Evolutionary conservation across 257 asterid genomes (phyloP), one percentile per base, ranked within the genome.

Genomic region (Nicotiana attenuata): DNA sequence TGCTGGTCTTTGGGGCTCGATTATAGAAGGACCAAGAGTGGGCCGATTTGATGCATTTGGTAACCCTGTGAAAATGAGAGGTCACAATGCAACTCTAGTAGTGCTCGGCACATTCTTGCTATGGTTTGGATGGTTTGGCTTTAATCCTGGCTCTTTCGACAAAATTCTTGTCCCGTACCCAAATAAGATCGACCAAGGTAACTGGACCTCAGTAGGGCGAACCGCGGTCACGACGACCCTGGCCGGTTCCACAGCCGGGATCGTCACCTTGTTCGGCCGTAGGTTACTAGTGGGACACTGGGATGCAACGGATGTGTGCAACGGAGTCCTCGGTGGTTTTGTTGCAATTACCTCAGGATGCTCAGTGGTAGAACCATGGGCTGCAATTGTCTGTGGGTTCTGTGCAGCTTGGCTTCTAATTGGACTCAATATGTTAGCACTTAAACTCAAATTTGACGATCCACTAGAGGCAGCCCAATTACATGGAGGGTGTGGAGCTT

Each of bases 291-390:
- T 96, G 5, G 98, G 98, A 0, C 98, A 94, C 78, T 94, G 98
- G 98, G 91, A 92, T 85, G 97, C 91, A 16, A 92, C 94, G 0
- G 97, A 94, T 38, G 97, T 92, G 0, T 94, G 98, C 83, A 94
- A 94, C 86, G 97, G 98, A 57, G 76, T 94, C 1, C 63, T 94
- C 17, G 98, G 98, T 28, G 98, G 98, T 10, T 92, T 94, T 83
- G 98, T 97, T 0, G 98, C 98, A 19, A 94, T 94, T 80, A 94
- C 98, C 0, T 85, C 92, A 3, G 97, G 98, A 3, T 94, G 98
- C 83, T 92, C 98, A 14, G 98, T 94, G 20, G 98, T 94, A 82
- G 97, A 94, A 84, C 98, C 98, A 15, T 94, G 98, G 98, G 97
- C 97, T n/a, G 98, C 98, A 22, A 80, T 92, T 5, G 82, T 92